Base-by-base conservation (phyloP, 2,329 filamentous ascomycete genomes). In the Hawksworthiomyces lignivorus region DNA sequence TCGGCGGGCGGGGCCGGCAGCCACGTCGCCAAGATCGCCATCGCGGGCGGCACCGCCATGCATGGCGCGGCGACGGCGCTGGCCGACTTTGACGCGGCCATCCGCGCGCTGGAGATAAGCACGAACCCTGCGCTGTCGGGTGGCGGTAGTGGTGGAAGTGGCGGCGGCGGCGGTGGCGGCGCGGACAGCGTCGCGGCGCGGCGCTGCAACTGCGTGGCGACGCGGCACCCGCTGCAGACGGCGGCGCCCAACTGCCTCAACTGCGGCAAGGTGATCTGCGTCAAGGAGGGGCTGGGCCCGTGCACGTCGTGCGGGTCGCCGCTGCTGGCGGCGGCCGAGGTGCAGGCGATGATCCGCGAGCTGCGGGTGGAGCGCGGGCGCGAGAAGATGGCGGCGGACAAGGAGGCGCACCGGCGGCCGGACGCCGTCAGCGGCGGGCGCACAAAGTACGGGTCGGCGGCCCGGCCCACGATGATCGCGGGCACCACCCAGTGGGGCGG, bases 221-320 rank as follows among this genome's bases (percentile, higher is more conserved):
- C 84, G 0, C 77, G 86, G 2, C 92, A 98, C 60, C 86, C 90
- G 1, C 74, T 97, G 3, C 82, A 96, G 33, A 78, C 78, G n/a
- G 88, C 90, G 1, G 88, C 89, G 0, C 92, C 92, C 1, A 98
- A 97, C 59, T 98, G 92, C 58, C 67, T 94, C 14, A 82, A 75
- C 33, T 98, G 92, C 54, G 92, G 92, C 45, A 97, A 97, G 60
- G 87, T 98, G 11, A 82, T 97, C 41, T 98, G 92, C 59, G 79
- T 94, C 19, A 89, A 92, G 55, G 89, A 98, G 62, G 92, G 92
- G 0, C 71, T 97, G 1, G 90, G 90, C 0, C 90, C 90, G 0
- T 98, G 92, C 61, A 96, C 90, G 0, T 96, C 86, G 56, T 98
- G 92, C 64, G 80, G 80, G 1, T 71, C 75, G 0, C 78, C 87